Evolutionary conservation across 2,329 filamentous ascomycete species (phyloP).

Genomic region (Fusarium staphyleae): DNA sequence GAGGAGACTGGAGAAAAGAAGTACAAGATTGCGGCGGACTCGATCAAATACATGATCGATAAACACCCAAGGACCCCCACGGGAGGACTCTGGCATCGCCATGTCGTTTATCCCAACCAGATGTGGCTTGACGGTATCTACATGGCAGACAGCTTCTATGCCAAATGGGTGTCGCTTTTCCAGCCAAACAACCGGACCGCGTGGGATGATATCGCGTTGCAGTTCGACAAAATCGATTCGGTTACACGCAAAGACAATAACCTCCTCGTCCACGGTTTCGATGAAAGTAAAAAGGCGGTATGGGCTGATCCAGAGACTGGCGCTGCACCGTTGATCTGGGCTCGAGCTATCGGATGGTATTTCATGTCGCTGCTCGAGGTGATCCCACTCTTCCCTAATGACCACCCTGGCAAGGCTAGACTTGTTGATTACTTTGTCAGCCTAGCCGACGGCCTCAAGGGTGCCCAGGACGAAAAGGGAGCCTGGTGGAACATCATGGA

Average conservation of each 20-base stretch:
- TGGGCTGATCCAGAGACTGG: constrained; percentile 61
- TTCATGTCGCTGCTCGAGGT: constrained; percentile 58
- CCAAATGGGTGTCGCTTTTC: constrained; percentile 49
- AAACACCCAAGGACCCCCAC: constrained; percentile 55
- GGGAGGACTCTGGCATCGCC: constrained; percentile 61
- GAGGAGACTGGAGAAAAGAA: constrained; percentile 53
- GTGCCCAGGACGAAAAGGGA: constrained; percentile 52
- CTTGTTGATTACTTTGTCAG: constrained; percentile 49
- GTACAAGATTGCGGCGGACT: constrained; percentile 56
- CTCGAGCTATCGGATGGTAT: constrained; percentile 61
- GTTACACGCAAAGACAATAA: constrained; percentile 50
- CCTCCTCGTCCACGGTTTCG: constrained; percentile 62
- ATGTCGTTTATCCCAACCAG: constrained; percentile 56
- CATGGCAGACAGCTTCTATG: constrained; percentile 56
- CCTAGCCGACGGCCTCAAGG: constrained; percentile 51
- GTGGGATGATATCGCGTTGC: constrained; percentile 53
- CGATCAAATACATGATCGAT: constrained; percentile 54
- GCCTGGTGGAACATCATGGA: constrained; percentile 67
- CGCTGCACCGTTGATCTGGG: constrained; percentile 60
- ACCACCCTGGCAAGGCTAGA: constrained; percentile 45
- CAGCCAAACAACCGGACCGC: constrained; percentile 48
- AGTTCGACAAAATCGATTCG: constrained; percentile 54
- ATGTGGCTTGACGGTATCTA: constrained; percentile 66
- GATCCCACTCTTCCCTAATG: constrained; percentile 52
- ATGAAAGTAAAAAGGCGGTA: constrained; percentile 54